Evolutionary conservation across 2,329 filamentous ascomycete genomes (phyloP).

Genomic region (Aspergillus spinulosporus): DNA sequence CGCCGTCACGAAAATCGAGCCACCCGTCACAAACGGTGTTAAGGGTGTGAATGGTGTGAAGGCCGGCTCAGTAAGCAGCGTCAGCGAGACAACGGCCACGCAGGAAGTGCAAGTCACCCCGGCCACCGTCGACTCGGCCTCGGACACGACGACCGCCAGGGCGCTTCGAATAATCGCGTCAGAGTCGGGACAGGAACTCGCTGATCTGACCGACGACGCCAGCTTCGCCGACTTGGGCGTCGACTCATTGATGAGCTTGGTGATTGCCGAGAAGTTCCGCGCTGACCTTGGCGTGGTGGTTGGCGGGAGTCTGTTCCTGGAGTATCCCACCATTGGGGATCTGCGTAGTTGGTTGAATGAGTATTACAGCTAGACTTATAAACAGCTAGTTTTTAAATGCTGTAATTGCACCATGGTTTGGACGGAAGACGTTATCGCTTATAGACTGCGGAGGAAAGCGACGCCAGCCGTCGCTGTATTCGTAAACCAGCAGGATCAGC

Average conservation of each 20-base stretch:
- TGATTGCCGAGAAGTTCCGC: neutral
- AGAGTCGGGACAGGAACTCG: slow-evolving; percentile 26
- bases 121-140: neutral
- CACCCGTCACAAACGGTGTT: neutral
- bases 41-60: too few species aligned
- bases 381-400: too few species aligned
- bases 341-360: too few species aligned
- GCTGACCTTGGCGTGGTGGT: neutral
- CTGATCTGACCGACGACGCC: slow-evolving; percentile 27
- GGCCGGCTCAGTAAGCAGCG: neutral
- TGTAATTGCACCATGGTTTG: too few species aligned
- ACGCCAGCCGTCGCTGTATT: too few species aligned
- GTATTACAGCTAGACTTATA: too few species aligned
- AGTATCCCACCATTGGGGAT: neutral
- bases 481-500: too few species aligned
- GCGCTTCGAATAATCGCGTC: slow-evolving; percentile 28
- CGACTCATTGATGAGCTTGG: neutral
- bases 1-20: neutral
- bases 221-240: neutral
- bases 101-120: neutral
- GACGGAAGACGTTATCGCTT: too few species aligned
- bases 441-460: too few species aligned
- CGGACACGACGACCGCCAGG: neutral
- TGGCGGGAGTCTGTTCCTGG: neutral
- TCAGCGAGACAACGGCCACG: neutral